Evolutionary conservation across 495 filamentous ascomycete genomes (phyloP), one percentile per base, ranked within the genome.

Genomic region (Aspergillus baeticus): DNA sequence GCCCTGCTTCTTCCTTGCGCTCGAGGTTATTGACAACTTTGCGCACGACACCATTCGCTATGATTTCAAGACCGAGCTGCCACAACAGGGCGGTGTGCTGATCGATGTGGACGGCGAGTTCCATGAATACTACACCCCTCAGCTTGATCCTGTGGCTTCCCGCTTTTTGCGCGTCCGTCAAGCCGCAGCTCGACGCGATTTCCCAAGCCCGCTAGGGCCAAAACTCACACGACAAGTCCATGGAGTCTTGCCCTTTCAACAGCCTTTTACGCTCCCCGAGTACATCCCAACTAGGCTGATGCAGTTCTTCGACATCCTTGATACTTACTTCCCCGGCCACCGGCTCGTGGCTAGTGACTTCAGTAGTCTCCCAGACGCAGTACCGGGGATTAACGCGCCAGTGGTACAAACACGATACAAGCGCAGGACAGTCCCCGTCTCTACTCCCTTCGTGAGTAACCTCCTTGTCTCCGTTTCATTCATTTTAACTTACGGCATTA

Each of bases 1-100:
- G 1, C 93, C 94, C 0, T 97, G 94, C 77, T 99, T 94, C 77
- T 97, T 99, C 77, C 81, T 99, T 5, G 94, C 92, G n/a, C 86
- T 99, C 62, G 94, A 99, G 67, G 94, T 99, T 53, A 92, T 97
- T 64, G 94, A 99, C 74, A 99, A 99, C 72, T 98, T 99, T 72
- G 85, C 89, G 20, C 94, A 99, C 75, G 94, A 99, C 75, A 79
- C 85, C 37, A 82, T 99, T 62, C 91, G 94, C 60, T 97, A 96
- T 77, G 85, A 96, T 69, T 72, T 81, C 6, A 63, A 70, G 33
- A 95, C 90, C 15, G 85, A 89, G 63, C 65, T 84, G 44, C 87
- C 92, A 0, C 79, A 94, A 43, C 94, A 99, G 72, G 90, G 90
- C 37, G 83, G 81, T 36, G 94, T 96, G 10, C 73, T 98, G 20